Base-by-base conservation (phyloP, 1,139 yeast genomes). In the Yamadazyma atlantica region DNA sequence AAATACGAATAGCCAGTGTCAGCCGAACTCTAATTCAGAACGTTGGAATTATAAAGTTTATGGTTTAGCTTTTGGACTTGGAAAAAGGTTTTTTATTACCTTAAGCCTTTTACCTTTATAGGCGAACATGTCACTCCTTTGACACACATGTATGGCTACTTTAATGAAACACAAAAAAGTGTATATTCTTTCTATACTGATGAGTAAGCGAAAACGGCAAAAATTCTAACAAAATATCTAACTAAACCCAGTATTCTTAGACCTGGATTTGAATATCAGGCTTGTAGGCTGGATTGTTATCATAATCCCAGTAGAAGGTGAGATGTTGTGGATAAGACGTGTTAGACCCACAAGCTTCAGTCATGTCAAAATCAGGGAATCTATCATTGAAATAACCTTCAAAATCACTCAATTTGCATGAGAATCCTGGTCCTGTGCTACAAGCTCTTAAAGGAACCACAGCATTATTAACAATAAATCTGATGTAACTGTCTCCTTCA, bases 401-500 rank as follows among this genome's bases (percentile, higher is more conserved):
- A 45, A 62, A 81, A 30, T 69, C 68, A 4, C 61, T 54, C 32
- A 77, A 53, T 32, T 67, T 59, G 59, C 85, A 78, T 5, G 82
- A 70, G 54, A 75, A 80, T 0, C 81, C 82, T 0, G 83, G 82
- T 3, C 84, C 84, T 31, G 52, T 46, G 35, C 62, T 60, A 56
- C 85, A 80, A 18, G 55, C 56, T 9, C 70, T 68, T 29, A 78
- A 54, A 1, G 85, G 84, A 19, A 72, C 55, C 2, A 79, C 82
- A 1, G 83, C 79, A 44, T 76, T 82, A 51, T 79, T 80, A 32
- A 78, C 61, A 15, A 78, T 50, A 32, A 69, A 62, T 45, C 85
- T 62, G 3, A 79, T 72, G 46, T 60, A 80, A 13, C 68, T 51
- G 6, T 56, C 62, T 12, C 35, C 33, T 4, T 53, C 57, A 50